A percentile compares a stretch with the other conserved stretches of the same genome.
Evolutionary conservation across 768 basidiomycete species (phyloP).

Genomic region (Mycena vulgaris): DNA sequence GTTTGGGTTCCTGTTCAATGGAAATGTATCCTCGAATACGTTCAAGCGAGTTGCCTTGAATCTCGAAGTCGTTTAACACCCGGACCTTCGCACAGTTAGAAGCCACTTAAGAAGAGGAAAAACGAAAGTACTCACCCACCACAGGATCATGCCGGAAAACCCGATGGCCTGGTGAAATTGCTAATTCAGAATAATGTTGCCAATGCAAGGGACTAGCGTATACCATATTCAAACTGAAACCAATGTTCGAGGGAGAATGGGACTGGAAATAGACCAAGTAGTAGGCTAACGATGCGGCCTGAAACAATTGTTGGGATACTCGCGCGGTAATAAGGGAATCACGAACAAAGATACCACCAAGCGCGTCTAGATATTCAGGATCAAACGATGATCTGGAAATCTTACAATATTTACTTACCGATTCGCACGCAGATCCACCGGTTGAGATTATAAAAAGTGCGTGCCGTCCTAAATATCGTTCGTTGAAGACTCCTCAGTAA

Average conservation of each 20-base stretch:
- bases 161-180: conserved; percentile 47
- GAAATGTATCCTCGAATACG: conserved; percentile 50
- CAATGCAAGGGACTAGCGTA: background rate
- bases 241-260: conserved; percentile 50
- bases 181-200: background rate
- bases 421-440: conserved; percentile 57
- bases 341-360: conserved; percentile 61
- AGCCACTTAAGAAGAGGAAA: background rate
- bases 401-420: background rate
- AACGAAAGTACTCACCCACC: conserved; percentile 41
- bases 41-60: conserved; percentile 44
- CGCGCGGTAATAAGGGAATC: background rate
- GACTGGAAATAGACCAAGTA: conserved; percentile 57
- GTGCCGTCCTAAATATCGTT: conserved; percentile 37
- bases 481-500: background rate
- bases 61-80: conserved; percentile 50
- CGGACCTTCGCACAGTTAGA: conserved; percentile 30
- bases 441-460: conserved; percentile 58
- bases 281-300: conserved; percentile 54
- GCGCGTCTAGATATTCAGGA: conserved; percentile 43
- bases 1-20: conserved; percentile 60
- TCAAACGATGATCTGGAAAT: background rate
- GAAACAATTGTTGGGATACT: background rate
- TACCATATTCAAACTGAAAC: conserved; percentile 62
- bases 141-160: conserved; percentile 64